These are phyloP conservation scores for Quambalaria eucalypti DNA, from an alignment of 1,284 basidiomycete species.

Conservation along the genomic window DNA sequence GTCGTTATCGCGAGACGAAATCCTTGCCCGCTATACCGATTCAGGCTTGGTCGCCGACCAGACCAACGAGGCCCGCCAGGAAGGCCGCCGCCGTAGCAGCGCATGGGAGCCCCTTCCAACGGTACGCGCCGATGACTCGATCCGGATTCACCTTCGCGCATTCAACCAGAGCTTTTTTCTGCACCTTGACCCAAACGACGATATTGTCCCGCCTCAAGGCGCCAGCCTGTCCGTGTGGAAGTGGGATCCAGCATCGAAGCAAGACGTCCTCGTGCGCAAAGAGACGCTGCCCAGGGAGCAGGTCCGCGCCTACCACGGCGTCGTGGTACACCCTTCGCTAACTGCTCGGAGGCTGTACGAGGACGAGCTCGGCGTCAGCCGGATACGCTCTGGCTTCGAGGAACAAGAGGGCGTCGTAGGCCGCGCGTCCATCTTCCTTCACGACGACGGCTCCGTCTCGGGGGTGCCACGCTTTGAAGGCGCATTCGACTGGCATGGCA, in stretches of 20 bases:
- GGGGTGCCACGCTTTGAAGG: slow-evolving; percentile 27
- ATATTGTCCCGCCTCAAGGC: slow-evolving; percentile 33
- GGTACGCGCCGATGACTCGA: slow-evolving; percentile 8
- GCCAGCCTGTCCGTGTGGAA: slow-evolving; percentile 13
- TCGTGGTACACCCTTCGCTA: slow-evolving; percentile 25
- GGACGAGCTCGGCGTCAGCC: slow-evolving; percentile 22
- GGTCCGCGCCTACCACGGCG: slow-evolving; percentile 34
- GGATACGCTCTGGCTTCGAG: slow-evolving; percentile 14
- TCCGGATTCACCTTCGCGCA: slow-evolving; percentile 31
- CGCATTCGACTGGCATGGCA: slow-evolving; percentile 33
- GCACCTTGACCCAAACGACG: slow-evolving; percentile 29
- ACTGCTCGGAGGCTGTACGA: slow-evolving; percentile 20
- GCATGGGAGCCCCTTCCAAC: not conserved
- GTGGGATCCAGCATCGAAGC: not conserved
- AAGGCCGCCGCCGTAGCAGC: not conserved
- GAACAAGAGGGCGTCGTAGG: slow-evolving; percentile 28
- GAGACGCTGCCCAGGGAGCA: slow-evolving; percentile 22
- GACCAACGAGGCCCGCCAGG: not conserved
- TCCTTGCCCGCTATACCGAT: too few species aligned
- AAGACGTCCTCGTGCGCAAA: slow-evolving; percentile 9
- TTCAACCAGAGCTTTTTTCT: slow-evolving; percentile 32
- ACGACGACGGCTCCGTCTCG: slow-evolving; percentile 25
- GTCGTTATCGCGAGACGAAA: not conserved
- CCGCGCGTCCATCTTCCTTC: slow-evolving; percentile 28
- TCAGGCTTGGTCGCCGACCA: not conserved